Base-by-base conservation (phyloP, 495 filamentous ascomycete species). In the Staphylotrichum tortipilum region DNA sequence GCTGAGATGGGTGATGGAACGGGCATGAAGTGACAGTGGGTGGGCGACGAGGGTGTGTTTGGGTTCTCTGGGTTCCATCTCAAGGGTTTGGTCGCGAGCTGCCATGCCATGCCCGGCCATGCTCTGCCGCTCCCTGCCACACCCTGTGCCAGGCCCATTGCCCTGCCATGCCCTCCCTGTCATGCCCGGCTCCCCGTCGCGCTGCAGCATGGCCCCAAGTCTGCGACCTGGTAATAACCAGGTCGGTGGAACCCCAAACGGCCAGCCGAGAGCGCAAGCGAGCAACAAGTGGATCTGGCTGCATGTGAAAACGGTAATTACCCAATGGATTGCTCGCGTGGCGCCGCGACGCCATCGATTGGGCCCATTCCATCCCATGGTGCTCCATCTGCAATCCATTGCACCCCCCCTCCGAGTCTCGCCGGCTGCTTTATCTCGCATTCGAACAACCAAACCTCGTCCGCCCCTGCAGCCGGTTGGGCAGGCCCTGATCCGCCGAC, bases 401-500 rank as follows among this genome's bases (percentile, higher is more conserved):
- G n/a, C n/a, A n/a, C n/a, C n/a, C 2, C 17, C 29, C 26, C n/a
- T 44, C 40, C 41, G 31, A 28, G 26, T 46, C 34, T 40, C 36
- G 21, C 40, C 45, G 45, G 17, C 8, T 38, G 29, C 24, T 38
- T 44, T 49, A 54, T 54, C 45, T 44, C 44, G 33, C 31, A 26
- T 39, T 10, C 15, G 1, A 7, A 12, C n/a, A n/a, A n/a, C n/a
- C n/a, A n/a, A n/a, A n/a, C n/a, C n/a, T n/a, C n/a, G 7, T n/a
- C 45, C 14, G 34, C 9, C 15, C 24, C 30, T 15, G 10, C 4
- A 17, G 17, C 21, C n/a, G 7, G 34, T n/a, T n/a, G n/a, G n/a
- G n/a, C n/a, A n/a, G n/a, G 19, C 3, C 8, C 30, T 6, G 8
- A 30, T 24, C 35, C 8, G 22, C 3, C 2, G 3, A 35, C 22